Conservation (phyloP, 2,329 filamentous ascomycete genomes). For the Hymenoscyphus repandus region DNA sequence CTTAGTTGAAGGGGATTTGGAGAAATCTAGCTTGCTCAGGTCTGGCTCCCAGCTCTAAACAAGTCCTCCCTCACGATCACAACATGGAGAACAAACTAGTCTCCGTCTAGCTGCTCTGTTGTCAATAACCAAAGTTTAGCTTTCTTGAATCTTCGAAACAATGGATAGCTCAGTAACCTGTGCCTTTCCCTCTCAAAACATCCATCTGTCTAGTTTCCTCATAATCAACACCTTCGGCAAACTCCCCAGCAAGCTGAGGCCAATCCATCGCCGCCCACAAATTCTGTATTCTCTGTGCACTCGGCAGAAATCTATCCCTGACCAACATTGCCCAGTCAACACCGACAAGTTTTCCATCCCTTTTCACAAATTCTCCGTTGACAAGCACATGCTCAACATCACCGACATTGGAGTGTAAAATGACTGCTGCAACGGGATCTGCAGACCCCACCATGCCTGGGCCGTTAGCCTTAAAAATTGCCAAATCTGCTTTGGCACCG, state of each 20-base stretch:
- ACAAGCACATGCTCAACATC: constrained; percentile 42
- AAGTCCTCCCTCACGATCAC: too few relatives aligned
- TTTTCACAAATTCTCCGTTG: constrained; percentile 36
- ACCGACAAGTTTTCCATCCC: constrained; percentile 19
- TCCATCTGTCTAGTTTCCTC: background rate
- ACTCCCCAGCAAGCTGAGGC: background rate
- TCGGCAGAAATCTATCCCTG: constrained; percentile 1
- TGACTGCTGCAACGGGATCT: constrained; percentile 38
- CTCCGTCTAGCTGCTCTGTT: too few relatives aligned
- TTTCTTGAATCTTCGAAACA: too few relatives aligned
- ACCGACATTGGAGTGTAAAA: constrained; percentile 35
- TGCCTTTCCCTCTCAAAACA: background rate
- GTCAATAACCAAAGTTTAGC: too few relatives aligned
- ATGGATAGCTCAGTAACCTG: constrained; percentile 1
- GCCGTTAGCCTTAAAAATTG: constrained; percentile 39
- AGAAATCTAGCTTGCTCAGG: too few relatives aligned
- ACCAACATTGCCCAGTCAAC: background rate
- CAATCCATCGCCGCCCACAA: background rate
- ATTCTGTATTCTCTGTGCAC: background rate
- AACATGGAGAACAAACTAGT: too few relatives aligned
- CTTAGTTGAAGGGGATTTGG: too few relatives aligned
- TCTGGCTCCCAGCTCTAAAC: too few relatives aligned
- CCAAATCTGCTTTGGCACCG: constrained; percentile 42
- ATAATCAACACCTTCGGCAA: background rate
- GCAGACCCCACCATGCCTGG: constrained; percentile 36